Conservation (phyloP, 495 filamentous ascomycete species). For the Parathielavia hyrcaniae region DNA sequence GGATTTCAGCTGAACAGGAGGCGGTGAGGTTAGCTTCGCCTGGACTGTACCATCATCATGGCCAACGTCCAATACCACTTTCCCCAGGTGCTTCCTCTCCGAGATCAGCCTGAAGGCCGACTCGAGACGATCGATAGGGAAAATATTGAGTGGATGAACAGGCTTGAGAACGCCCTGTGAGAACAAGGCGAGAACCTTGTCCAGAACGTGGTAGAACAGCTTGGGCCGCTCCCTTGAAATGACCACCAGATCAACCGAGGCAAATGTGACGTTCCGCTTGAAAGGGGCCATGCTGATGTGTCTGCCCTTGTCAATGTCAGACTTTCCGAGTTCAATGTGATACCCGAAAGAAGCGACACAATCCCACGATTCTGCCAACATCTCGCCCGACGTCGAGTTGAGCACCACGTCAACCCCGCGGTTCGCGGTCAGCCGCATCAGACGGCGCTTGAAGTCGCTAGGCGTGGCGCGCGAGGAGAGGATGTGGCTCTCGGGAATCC, state of each 20-base stretch:
- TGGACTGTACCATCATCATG: background rate
- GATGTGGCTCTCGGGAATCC: slow-evolving; percentile 46
- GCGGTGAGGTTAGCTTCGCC: background rate
- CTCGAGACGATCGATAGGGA: background rate
- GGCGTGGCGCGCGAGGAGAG: slow-evolving; percentile 35
- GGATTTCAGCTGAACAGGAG: background rate
- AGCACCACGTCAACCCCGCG: background rate
- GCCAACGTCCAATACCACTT: background rate
- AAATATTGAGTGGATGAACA: background rate
- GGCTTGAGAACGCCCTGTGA: background rate
- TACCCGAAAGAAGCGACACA: background rate
- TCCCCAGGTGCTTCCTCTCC: background rate
- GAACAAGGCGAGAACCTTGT: background rate
- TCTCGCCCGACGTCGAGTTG: background rate
- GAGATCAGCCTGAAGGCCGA: background rate
- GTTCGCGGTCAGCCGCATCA: background rate
- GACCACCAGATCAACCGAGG: background rate
- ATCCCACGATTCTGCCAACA: background rate
- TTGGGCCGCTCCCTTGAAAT: background rate
- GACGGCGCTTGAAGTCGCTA: background rate
- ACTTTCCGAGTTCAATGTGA: background rate
- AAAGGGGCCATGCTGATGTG: background rate
- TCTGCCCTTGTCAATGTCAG: background rate
- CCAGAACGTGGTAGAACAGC: background rate
- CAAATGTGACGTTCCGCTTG: background rate